These are phyloP conservation scores for Kluyveromyces siamensis DNA, from an alignment of 805 yeast species.

Conservation along the genomic window DNA sequence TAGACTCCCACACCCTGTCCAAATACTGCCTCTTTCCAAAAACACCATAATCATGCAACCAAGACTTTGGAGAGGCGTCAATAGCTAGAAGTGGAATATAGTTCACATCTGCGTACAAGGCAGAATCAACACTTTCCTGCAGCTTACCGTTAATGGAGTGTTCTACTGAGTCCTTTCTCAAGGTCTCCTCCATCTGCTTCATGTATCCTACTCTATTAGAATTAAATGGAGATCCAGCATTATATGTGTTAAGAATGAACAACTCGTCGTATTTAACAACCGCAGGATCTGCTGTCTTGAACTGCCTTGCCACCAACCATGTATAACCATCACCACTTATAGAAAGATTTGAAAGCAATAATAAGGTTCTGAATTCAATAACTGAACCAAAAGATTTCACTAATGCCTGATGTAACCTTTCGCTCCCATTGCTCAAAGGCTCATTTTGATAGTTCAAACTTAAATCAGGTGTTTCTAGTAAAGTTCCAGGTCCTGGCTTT, in stretches of 20 bases:
- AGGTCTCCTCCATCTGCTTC: slow-evolving; percentile 13
- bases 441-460: slow-evolving; percentile 21
- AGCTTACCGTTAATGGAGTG: slow-evolving; percentile 3
- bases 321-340: slow-evolving; percentile 86
- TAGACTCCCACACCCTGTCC: slow-evolving; percentile 57
- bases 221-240: slow-evolving; percentile 77
- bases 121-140: slow-evolving; percentile 30
- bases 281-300: slow-evolving; percentile 6
- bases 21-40: slow-evolving; percentile 60
- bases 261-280: slow-evolving; percentile 37
- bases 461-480: slow-evolving; percentile 38
- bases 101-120: slow-evolving; percentile 22
- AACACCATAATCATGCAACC: slow-evolving; percentile 68
- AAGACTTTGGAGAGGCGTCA: slow-evolving; percentile 64
- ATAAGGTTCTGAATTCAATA: slow-evolving; percentile 61
- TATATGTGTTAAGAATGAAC: slow-evolving; percentile 74
- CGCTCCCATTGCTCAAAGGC: slow-evolving; percentile 26
- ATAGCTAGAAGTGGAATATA: slow-evolving; percentile 58
- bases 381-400: slow-evolving; percentile 63
- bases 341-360: slow-evolving; percentile 58
- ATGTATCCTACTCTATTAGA: slow-evolving; percentile 42
- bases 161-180: neutral
- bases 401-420: slow-evolving; percentile 39
- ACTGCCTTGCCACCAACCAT: slow-evolving; percentile 66
- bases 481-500: slow-evolving; percentile 20